These are phyloP conservation scores for Eragrostis tef DNA, from an alignment of 202 grass and related monocot species.

Conservation along the genomic window DNA sequence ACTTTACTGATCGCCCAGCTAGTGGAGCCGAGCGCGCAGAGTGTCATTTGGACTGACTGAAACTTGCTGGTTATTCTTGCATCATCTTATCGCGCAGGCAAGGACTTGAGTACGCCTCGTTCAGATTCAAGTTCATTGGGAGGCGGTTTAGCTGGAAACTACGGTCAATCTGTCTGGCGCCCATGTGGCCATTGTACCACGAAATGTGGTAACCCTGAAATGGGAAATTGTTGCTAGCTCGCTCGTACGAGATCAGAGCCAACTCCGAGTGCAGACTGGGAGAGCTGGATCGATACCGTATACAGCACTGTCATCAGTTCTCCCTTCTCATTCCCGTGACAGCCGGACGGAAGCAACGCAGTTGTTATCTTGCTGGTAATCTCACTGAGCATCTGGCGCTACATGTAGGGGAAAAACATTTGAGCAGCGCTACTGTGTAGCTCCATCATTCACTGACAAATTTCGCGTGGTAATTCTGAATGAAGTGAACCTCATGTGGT, in stretches of 20 bases:
- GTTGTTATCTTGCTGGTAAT: neutral
- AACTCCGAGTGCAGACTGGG: conserved; percentile 6
- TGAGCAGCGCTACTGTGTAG: neutral
- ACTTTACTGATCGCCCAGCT: neutral
- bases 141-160: too few relatives aligned
- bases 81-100: too few relatives aligned
- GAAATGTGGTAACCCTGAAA: neutral
- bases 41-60: conserved; percentile 30
- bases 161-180: neutral
- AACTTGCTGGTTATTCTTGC: conserved; percentile 32
- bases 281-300: neutral
- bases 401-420: too few relatives aligned
- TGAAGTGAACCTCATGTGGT: neutral
- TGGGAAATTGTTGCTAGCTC: neutral
- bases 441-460: neutral
- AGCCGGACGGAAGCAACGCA: too few relatives aligned
- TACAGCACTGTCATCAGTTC: neutral
- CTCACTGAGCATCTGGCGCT: neutral
- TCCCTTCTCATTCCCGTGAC: conserved; percentile 9
- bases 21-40: neutral
- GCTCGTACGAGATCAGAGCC: too few relatives aligned
- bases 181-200: conserved; percentile 14
- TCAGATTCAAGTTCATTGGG: too few relatives aligned
- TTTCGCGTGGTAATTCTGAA: neutral
- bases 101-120: too few relatives aligned